phyloP scores from a whole-genome alignment of 495 filamentous ascomycete genomes.

The Monascus purpureus region DNA sequence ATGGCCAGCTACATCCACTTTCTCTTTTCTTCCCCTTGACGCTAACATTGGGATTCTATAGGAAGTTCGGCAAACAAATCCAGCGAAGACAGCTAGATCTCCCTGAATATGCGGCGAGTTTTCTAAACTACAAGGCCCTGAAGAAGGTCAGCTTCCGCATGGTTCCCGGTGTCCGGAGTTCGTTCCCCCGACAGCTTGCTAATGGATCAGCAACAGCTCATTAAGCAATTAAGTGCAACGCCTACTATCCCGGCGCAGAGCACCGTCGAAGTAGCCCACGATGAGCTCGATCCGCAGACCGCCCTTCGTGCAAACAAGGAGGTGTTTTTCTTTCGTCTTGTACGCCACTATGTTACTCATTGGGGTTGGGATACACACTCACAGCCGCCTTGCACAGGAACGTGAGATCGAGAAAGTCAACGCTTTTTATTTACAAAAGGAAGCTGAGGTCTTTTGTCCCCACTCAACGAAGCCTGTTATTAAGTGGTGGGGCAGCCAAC shows the following conservation, averaged over 20 bases:
- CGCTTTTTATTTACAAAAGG: conserved; percentile 92
- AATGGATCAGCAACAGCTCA: conserved; percentile 49
- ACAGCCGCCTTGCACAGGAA: conserved; percentile 43
- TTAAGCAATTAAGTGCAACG: conserved; percentile 90
- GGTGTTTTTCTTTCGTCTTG: conserved; percentile 95
- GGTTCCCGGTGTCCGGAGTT: background rate
- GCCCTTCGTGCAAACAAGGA: conserved; percentile 95
- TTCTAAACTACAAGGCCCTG: conserved; percentile 97
- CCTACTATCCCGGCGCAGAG: conserved; percentile 66
- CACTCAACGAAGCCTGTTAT: conserved; percentile 2
- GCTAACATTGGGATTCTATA: too few species aligned
- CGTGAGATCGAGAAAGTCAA: conserved; percentile 98
- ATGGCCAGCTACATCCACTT: too few species aligned
- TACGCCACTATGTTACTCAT: conserved; percentile 25
- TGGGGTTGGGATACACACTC: background rate
- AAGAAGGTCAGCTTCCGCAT: conserved; percentile 59
- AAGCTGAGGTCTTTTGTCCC: conserved; percentile 67
- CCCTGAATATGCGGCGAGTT: conserved; percentile 96
- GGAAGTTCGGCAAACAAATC: conserved; percentile 99
- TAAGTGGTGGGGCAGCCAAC: background rate
- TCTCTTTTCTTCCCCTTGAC: too few species aligned
- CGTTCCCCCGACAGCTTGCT: conserved; percentile 1
- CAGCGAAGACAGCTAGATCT: conserved; percentile 98
- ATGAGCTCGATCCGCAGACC: conserved; percentile 59
- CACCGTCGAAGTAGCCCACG: conserved; percentile 35